Percentiles rank a stretch among this genome's conserved stretches.
These are phyloP conservation scores for Schwanniomyces etchellsii DNA, from an alignment of 1,139 yeast species.

Conservation along the genomic window DNA sequence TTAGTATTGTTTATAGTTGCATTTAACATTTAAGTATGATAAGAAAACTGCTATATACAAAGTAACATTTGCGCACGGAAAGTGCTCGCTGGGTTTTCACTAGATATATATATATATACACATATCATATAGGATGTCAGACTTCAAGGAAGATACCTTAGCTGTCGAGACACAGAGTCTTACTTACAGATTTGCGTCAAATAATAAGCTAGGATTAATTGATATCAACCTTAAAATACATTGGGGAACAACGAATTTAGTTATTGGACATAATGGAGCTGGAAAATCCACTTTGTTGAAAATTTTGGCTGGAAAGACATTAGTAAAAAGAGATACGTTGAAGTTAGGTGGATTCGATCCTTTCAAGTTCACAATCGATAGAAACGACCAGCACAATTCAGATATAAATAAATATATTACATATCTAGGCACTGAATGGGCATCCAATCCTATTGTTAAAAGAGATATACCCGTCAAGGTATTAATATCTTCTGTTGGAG, in stretches of 20 bases:
- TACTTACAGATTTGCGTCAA: conserved; percentile 63
- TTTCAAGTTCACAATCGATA: conserved; percentile 55
- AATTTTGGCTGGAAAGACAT: conserved; percentile 85
- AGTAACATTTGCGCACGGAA: no score
- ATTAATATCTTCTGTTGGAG: conserved; percentile 78
- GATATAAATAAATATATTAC: conserved; percentile 50
- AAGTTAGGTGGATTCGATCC: conserved; percentile 83
- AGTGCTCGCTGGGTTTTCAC: no score
- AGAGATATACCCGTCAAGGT: conserved; percentile 85
- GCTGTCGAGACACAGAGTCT: conserved; percentile 66
- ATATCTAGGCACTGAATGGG: conserved; percentile 97
- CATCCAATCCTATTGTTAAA: conserved; percentile 81
- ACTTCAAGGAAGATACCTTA: conserved; percentile 11
- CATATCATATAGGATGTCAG: conserved; percentile 1
- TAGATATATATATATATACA: no score
- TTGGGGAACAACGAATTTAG: conserved; percentile 68
- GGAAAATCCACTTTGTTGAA: conserved; percentile 87
- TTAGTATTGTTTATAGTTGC: no score
- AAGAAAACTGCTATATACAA: no score
- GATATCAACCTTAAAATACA: conserved; percentile 57
- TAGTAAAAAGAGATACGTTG: conserved; percentile 66
- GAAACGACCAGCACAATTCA: conserved; percentile 33
- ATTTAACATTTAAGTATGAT: no score
- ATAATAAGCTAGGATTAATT: conserved; percentile 62
- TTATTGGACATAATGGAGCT: conserved; percentile 95